Conservation (phyloP, 495 filamentous ascomycete species). For the Podospora didyma region DNA sequence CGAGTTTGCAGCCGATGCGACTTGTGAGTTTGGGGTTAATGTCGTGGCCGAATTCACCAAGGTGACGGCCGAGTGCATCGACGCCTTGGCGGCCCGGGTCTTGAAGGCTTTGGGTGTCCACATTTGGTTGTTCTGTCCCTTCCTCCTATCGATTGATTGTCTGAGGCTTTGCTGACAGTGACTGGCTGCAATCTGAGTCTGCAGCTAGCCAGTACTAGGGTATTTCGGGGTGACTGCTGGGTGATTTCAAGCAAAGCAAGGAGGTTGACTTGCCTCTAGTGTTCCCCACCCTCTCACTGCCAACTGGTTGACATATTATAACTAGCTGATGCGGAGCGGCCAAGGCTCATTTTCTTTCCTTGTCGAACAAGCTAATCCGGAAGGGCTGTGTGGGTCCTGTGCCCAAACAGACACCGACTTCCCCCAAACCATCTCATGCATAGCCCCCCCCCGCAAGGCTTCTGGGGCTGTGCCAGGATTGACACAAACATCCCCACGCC, state of each 20-base stretch:
- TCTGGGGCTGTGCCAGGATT: neutral
- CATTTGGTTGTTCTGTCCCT: neutral
- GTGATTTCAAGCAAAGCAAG: neutral
- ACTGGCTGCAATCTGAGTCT: neutral
- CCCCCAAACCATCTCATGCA: too few species aligned
- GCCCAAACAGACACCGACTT: too few species aligned
- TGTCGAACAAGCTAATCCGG: too few species aligned
- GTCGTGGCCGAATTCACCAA: neutral
- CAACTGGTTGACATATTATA: neutral
- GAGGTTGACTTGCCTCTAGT: neutral
- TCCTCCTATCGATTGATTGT: too few species aligned
- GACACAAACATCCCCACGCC: neutral
- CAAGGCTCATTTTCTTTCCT: neutral
- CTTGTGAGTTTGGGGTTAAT: neutral
- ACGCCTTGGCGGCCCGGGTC: neutral
- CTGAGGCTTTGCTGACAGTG: neutral
- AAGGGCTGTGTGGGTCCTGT: too few species aligned
- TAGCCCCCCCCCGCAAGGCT: neutral
- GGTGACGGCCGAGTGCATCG: neutral
- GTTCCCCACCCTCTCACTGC: too few species aligned
- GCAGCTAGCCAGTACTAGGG: neutral
- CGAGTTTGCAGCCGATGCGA: constrained; percentile 6
- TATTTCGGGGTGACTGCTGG: neutral
- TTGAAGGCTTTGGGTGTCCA: constrained; percentile 7
- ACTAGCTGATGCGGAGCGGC: neutral